phyloP scores from a whole-genome alignment of 495 filamentous ascomycete species.

The Tuber borchii region DNA sequence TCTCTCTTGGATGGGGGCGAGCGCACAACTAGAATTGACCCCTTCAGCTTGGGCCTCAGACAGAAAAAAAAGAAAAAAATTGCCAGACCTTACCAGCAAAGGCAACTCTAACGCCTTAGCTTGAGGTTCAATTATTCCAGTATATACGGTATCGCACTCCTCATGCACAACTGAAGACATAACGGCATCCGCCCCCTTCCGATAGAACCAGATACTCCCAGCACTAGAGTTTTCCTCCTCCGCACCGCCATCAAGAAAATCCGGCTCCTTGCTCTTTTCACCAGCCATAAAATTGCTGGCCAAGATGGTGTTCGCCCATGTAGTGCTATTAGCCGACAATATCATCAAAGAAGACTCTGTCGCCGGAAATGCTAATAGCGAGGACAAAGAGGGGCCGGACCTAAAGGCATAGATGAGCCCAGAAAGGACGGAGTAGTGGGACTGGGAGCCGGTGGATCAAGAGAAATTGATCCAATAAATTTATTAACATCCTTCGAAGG shows the following conservation, averaged over 20 bases:
- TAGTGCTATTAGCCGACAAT: slow-evolving; percentile 91
- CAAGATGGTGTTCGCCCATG: slow-evolving; percentile 96
- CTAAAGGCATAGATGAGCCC: neutral
- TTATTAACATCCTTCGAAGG: slow-evolving; percentile 90
- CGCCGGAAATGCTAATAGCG: slow-evolving; percentile 7
- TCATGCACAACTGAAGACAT: slow-evolving; percentile 92
- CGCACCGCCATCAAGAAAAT: slow-evolving; percentile 40
- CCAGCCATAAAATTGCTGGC: slow-evolving; percentile 69
- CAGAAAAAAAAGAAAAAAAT: too few relatives aligned
- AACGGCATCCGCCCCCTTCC: slow-evolving; percentile 96
- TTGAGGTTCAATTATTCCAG: too few relatives aligned
- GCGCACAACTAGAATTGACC: too few relatives aligned
- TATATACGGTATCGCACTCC: too few relatives aligned
- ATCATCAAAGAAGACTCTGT: slow-evolving; percentile 54
- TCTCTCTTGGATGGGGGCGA: too few relatives aligned
- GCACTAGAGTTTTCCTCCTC: slow-evolving; percentile 35
- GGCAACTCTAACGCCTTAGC: too few relatives aligned
- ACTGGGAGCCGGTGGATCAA: slow-evolving; percentile 44
- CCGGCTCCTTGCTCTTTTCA: slow-evolving; percentile 8
- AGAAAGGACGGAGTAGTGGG: neutral
- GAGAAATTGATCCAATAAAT: slow-evolving; percentile 77
- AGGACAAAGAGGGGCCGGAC: slow-evolving; percentile 14
- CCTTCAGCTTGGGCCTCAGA: too few relatives aligned
- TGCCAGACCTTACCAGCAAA: too few relatives aligned
- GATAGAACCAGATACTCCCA: slow-evolving; percentile 93